phyloP scores from a whole-genome alignment of 176 grass and related monocot species.

The Zoysia pacifica region DNA sequence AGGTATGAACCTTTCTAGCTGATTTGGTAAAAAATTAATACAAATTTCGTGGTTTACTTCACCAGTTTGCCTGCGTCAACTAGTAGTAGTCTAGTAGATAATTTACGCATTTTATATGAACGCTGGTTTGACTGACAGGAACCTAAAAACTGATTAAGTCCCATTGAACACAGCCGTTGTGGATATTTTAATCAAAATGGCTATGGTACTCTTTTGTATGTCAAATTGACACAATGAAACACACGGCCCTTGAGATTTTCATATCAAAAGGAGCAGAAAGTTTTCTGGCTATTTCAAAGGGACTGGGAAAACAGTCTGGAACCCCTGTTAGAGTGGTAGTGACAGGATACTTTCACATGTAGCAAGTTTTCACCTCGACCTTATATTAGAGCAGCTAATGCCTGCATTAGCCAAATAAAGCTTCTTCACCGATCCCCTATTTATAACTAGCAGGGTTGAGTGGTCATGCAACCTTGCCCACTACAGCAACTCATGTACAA shows the following conservation, averaged over 20 bases:
- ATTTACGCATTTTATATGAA: background rate
- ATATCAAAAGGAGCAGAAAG: background rate
- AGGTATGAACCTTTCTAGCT: constrained; percentile 53
- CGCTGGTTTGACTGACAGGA: background rate
- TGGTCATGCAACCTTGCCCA: background rate
- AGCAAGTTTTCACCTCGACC: background rate
- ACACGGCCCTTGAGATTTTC: background rate
- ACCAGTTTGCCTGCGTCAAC: constrained; percentile 18
- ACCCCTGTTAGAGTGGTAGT: background rate
- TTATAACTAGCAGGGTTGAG: background rate
- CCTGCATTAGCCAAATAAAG: background rate
- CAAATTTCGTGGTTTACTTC: background rate
- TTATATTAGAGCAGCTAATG: background rate
- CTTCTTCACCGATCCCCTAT: background rate
- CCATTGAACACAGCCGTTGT: background rate
- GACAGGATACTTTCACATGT: background rate
- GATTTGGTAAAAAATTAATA: constrained; percentile 17
- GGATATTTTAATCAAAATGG: background rate
- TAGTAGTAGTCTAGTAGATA: background rate
- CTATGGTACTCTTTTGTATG: background rate
- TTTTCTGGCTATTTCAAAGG: background rate
- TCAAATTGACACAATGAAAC: constrained; percentile 10
- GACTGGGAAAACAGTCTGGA: background rate
- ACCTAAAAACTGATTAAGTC: background rate
- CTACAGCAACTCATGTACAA: background rate